These are phyloP conservation scores for Termitomyces bulborhizus DNA, from an alignment of 768 basidiomycete species.

Conservation along the genomic window DNA sequence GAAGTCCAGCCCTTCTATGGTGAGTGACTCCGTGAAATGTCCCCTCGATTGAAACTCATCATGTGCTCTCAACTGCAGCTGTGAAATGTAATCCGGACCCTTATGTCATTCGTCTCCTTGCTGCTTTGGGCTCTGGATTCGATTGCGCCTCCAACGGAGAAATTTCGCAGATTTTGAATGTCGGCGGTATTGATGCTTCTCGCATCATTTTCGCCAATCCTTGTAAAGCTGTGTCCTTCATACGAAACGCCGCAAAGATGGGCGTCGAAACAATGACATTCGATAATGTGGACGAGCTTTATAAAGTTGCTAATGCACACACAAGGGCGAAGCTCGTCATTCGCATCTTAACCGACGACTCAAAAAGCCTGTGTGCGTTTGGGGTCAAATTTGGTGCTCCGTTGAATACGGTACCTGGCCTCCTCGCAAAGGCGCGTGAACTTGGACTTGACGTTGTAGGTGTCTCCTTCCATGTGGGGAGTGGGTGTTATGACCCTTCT, in stretches of 20 bases:
- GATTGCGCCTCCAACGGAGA: slow-evolving; percentile 97
- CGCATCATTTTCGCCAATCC: slow-evolving; percentile 98
- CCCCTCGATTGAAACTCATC: not conserved
- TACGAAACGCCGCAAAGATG: slow-evolving; percentile 73
- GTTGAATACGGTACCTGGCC: slow-evolving; percentile 67
- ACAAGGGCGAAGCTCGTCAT: slow-evolving; percentile 83
- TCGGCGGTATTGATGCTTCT: slow-evolving; percentile 70
- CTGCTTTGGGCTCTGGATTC: slow-evolving; percentile 87
- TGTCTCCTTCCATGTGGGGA: slow-evolving; percentile 97
- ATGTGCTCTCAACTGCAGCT: slow-evolving; percentile 40
- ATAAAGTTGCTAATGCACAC: slow-evolving; percentile 82
- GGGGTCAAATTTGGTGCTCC: slow-evolving; percentile 97
- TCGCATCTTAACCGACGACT: slow-evolving; percentile 97
- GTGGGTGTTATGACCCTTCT: slow-evolving; percentile 89
- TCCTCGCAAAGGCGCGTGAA: slow-evolving; percentile 75
- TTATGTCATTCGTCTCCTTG: slow-evolving; percentile 85
- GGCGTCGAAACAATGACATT: slow-evolving; percentile 96
- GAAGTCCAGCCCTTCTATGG: slow-evolving; percentile 94
- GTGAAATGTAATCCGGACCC: slow-evolving; percentile 99
- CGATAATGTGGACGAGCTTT: slow-evolving; percentile 93
- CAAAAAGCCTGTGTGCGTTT: slow-evolving; percentile 87
- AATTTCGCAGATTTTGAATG: slow-evolving; percentile 70
- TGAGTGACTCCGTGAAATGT: slow-evolving; percentile 28
- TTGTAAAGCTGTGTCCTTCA: slow-evolving; percentile 93
- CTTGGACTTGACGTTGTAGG: slow-evolving; percentile 84